Evolutionary conservation across 176 grass and related monocot species (phyloP).

Genomic region (Poa annua): DNA sequence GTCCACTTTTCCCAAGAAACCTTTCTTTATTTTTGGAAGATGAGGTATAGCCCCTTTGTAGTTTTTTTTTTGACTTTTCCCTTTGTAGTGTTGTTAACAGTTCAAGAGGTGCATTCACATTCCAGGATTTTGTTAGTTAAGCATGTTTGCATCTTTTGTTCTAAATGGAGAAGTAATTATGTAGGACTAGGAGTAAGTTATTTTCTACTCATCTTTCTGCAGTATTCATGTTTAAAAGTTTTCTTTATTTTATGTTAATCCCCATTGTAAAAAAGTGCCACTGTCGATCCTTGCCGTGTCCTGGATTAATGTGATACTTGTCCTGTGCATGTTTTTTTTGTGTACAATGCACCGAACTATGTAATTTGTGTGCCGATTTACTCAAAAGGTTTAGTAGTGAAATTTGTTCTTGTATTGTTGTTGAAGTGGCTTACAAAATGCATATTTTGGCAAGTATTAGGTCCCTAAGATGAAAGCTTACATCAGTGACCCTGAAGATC

Average conservation of each 20-base stretch:
- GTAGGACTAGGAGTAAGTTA: conserved; percentile 4
- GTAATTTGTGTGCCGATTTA: conserved; percentile 11
- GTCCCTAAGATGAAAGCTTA: conserved; percentile 99
- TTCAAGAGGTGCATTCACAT: conserved; percentile 30
- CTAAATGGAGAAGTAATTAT: conserved; percentile 6
- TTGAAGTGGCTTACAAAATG: conserved; percentile 57
- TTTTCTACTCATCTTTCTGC: conserved; percentile 24
- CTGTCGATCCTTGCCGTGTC: conserved; percentile 4
- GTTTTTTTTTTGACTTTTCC: too few relatives aligned
- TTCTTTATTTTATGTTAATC: conserved; percentile 19
- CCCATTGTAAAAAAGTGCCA: background rate
- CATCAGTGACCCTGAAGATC: conserved; percentile 93
- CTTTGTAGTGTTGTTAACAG: conserved; percentile 32
- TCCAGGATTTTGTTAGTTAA: background rate
- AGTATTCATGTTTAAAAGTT: background rate
- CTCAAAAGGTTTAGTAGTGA: conserved; percentile 11
- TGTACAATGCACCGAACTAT: conserved; percentile 18
- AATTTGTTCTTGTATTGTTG: conserved; percentile 19
- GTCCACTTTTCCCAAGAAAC: conserved; percentile 88
- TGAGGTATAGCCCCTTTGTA: conserved; percentile 72
- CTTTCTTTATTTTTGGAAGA: conserved; percentile 94
- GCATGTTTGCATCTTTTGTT: conserved; percentile 24
- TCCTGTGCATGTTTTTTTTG: conserved; percentile 23
- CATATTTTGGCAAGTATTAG: conserved; percentile 98
- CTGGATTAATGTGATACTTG: conserved; percentile 8